These are phyloP conservation scores for Bruguiera sexangula DNA, from an alignment of 345 rosid species.

Conservation along the genomic window DNA sequence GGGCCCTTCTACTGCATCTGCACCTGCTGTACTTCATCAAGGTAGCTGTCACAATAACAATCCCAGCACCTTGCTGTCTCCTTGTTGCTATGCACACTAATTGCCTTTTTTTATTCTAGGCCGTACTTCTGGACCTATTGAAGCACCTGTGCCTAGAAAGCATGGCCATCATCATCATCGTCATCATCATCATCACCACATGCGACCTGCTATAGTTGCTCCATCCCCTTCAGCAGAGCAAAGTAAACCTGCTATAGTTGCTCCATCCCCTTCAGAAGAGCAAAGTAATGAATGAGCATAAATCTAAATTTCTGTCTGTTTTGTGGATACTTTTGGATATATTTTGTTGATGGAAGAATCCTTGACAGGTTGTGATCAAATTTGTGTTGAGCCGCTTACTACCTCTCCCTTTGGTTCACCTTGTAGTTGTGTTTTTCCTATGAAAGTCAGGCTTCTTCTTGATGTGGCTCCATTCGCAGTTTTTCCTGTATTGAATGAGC, in stretches of 20 bases:
- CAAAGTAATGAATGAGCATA: constrained; percentile 41
- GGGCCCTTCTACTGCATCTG: constrained; percentile 38
- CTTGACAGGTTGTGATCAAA: constrained; percentile 82
- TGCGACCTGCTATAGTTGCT: constrained; percentile 47
- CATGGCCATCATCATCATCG: constrained; percentile 22
- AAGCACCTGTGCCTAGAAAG: constrained; percentile 39
- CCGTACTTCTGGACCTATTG: constrained; percentile 34
- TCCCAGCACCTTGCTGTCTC: not conserved
- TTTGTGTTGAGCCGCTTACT: constrained; percentile 86
- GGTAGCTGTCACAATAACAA: constrained; percentile 27
- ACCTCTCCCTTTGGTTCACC: constrained; percentile 88
- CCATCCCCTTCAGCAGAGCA: constrained; percentile 61
- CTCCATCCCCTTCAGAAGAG: constrained; percentile 63
- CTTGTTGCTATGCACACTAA: constrained; percentile 15
- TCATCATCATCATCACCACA: constrained; percentile 42
- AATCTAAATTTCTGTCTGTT: constrained; percentile 8
- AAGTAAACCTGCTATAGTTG: constrained; percentile 41
- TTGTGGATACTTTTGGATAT: constrained; percentile 3
- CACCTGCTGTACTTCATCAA: constrained; percentile 47
- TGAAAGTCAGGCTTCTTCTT: constrained; percentile 88
- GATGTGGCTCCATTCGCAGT: constrained; percentile 75
- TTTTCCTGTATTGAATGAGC: constrained; percentile 82
- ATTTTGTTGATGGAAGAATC: constrained; percentile 22
- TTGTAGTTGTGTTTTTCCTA: constrained; percentile 95
- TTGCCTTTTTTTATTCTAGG: constrained; percentile 34